phyloP scores from a whole-genome alignment of 331 rosid species.

The Pyracantha coccinea region DNA sequence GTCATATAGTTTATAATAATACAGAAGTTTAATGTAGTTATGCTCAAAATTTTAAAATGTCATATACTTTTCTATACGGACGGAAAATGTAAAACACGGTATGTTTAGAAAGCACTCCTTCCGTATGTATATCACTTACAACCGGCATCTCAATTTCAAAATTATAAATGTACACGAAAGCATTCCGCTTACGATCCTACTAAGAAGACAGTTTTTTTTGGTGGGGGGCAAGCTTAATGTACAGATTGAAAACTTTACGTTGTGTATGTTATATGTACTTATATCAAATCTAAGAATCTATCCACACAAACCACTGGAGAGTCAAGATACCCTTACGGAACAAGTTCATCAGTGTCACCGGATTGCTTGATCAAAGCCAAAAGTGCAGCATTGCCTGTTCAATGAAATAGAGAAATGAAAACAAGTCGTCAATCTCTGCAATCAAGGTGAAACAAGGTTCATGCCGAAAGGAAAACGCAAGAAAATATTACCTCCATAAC shows the following conservation, averaged over 20 bases:
- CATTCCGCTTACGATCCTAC: constrained; percentile 10
- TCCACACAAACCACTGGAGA: constrained; percentile 10
- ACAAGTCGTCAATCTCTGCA: background rate
- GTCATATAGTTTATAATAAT: background rate
- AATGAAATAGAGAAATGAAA: constrained; percentile 8
- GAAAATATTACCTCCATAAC: constrained; percentile 52
- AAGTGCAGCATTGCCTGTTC: constrained; percentile 89
- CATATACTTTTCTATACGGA: background rate
- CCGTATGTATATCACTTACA: constrained; percentile 10
- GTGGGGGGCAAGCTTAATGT: constrained; percentile 15
- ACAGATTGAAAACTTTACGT: constrained; percentile 19
- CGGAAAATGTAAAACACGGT: background rate
- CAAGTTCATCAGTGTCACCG: background rate
- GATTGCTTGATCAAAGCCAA: constrained; percentile 55
- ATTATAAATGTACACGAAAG: constrained; percentile 1
- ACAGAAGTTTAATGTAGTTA: background rate
- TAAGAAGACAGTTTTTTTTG: constrained; percentile 10
- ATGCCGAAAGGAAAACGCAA: background rate
- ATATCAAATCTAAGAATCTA: constrained; percentile 7
- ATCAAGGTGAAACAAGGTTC: background rate
- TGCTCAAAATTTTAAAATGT: background rate
- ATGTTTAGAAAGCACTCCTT: background rate
- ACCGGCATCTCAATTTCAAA: constrained; percentile 4
- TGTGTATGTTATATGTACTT: background rate
- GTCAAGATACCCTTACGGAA: constrained; percentile 1